Evolutionary conservation across 2,329 filamentous ascomycete species (phyloP).

Genomic region (Akanthomyces lecanii): DNA sequence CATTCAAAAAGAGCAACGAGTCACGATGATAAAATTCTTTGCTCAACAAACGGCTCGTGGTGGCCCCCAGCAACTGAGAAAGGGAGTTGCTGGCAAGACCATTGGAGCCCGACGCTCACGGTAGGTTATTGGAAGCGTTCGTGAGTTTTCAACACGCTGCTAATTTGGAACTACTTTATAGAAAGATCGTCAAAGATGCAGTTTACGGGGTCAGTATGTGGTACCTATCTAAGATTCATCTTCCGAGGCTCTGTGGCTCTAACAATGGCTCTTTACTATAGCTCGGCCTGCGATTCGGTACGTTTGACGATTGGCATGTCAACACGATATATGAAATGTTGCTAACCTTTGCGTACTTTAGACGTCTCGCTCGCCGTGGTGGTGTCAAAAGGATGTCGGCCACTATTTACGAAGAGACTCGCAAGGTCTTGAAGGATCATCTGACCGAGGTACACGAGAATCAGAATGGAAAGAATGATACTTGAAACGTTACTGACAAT

Average conservation of each 20-base stretch:
- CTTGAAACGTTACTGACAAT: not conserved
- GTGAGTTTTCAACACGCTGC: not conserved
- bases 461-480: not conserved
- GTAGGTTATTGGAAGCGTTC: not conserved
- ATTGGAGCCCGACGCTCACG: not conserved
- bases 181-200: conserved; percentile 21
- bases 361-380: conserved; percentile 69
- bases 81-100: conserved; percentile 8
- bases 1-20: not conserved
- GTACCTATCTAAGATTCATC: not conserved
- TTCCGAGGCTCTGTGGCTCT: not conserved
- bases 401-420: conserved; percentile 58
- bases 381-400: conserved; percentile 71
- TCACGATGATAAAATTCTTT: not conserved
- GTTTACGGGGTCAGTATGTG: conserved; percentile 19
- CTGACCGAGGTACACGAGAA: conserved; percentile 42
- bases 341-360: conserved; percentile 24
- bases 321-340: not conserved
- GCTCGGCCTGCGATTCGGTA: conserved; percentile 18
- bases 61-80: not conserved
- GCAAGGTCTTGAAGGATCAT: conserved; percentile 46
- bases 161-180: not conserved
- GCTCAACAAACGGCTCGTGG: not conserved
- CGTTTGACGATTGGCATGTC: not conserved
- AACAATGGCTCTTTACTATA: conserved; percentile 1